Percentiles rank a stretch among this genome's conserved stretches.
Evolutionary conservation across 345 rosid genomes (phyloP).

Genomic region (Clausena lansium): DNA sequence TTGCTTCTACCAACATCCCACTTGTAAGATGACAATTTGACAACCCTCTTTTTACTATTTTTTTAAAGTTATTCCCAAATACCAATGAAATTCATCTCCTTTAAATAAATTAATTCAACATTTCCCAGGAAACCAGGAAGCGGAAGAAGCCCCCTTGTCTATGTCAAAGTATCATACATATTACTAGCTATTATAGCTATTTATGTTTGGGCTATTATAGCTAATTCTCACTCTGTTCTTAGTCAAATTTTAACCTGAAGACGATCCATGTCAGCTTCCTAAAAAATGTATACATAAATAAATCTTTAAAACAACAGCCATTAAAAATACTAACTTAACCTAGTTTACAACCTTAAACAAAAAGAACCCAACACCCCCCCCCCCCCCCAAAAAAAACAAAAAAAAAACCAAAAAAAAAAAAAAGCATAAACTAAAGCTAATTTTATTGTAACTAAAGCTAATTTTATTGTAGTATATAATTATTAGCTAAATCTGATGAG

Average conservation of each 20-base stretch:
- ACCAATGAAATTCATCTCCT: background rate
- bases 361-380: too few relatives aligned
- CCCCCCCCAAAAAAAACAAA: too few relatives aligned
- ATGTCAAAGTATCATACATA: background rate
- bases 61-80: background rate
- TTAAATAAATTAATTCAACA: background rate
- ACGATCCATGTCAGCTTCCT: background rate
- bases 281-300: background rate
- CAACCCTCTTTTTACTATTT: background rate
- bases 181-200: too few relatives aligned
- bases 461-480: background rate
- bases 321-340: background rate
- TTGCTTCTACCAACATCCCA: background rate
- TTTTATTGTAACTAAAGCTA: background rate
- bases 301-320: background rate
- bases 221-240: too few relatives aligned
- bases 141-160: background rate
- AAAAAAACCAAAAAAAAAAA: background rate
- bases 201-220: too few relatives aligned
- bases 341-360: background rate
- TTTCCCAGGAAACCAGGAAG: background rate
- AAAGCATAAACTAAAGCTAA: background rate
- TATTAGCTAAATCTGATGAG: background rate
- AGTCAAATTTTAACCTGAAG: background rate
- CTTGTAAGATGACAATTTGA: background rate